Conservation (phyloP, 2,329 filamentous ascomycete genomes). For the Paecilomyces niveus region DNA sequence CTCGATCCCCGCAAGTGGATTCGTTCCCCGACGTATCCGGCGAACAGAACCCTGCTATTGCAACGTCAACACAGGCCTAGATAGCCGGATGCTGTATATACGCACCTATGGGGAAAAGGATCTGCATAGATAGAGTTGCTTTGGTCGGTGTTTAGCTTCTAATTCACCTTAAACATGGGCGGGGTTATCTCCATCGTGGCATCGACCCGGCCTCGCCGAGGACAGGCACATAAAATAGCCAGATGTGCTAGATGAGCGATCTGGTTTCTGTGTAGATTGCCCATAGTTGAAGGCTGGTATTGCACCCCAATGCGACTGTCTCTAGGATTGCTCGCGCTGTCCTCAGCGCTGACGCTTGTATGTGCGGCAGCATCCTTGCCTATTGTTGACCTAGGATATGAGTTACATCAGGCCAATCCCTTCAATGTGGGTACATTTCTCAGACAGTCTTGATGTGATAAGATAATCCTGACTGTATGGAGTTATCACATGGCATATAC, state of each 20-base stretch:
- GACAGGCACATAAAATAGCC: neutral
- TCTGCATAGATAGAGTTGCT: neutral
- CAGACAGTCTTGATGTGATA: neutral
- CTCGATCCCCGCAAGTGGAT: neutral
- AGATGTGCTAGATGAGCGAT: neutral
- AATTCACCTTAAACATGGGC: neutral
- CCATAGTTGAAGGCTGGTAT: neutral
- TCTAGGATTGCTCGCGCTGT: neutral
- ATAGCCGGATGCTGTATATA: neutral
- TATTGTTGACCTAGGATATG: neutral
- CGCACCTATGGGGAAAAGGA: neutral
- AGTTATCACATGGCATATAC: slow-evolving; percentile 26
- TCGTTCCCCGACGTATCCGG: neutral
- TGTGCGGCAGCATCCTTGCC: neutral
- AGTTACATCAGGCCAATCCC: neutral
- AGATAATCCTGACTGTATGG: neutral
- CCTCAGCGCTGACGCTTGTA: neutral
- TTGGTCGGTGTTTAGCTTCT: neutral
- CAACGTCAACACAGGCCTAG: neutral
- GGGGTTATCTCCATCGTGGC: neutral
- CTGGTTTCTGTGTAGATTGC: neutral
- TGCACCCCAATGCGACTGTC: neutral
- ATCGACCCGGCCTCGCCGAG: neutral
- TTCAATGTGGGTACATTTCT: neutral
- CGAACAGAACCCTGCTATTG: neutral